Evolutionary conservation across 352 stramenopile species (phyloP), one percentile per base, ranked within the genome.

Genomic region (Globisporangium okanoganense): DNA sequence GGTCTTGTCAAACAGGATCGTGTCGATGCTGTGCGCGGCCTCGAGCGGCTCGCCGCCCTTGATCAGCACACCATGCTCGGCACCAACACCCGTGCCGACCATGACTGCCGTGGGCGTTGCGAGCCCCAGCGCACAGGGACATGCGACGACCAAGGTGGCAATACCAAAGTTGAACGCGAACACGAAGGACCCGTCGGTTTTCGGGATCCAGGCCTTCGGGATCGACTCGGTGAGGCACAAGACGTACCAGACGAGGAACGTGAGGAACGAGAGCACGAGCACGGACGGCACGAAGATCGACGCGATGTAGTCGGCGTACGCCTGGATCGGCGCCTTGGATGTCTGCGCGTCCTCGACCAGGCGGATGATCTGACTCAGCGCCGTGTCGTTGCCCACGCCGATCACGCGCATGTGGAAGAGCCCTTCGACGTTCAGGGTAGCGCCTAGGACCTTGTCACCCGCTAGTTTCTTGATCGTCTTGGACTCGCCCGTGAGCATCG

Each of bases 1-100:
- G 0, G 98, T 99, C 80, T 99, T 99, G 79, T 99, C 98, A 71
- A 99, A 99, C 24, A 99, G 70, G 56, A 99, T 94, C 38, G 90
- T 93, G 58, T 97, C 90, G 43, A 99, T 82, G 56, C 93, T 95
- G 65, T 97, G 86, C 12, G 90, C 88, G n/a, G 82, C 76, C 58
- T 98, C 90, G 9, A 98, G 76, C 13, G 94, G 85, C 57, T 96
- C 88, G 5, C 96, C 98, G 24, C 97, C 97, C 74, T 99, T 99
- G 78, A 99, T 99, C 22, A 99, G 77, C 48, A 99, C 93, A 27
- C 98, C 98, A 63, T 98, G 82, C 36, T 87, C 79, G 8, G 98
- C 97, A 25, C 96, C 97, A 12, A 99, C 95, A 35, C 97, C 97
- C 3, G 97, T 99, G 40, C 97, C 97, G 12, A 99, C 95, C 96